Evolutionary conservation across 2,329 filamentous ascomycete species (phyloP).

Genomic region (Dothistroma pini): DNA sequence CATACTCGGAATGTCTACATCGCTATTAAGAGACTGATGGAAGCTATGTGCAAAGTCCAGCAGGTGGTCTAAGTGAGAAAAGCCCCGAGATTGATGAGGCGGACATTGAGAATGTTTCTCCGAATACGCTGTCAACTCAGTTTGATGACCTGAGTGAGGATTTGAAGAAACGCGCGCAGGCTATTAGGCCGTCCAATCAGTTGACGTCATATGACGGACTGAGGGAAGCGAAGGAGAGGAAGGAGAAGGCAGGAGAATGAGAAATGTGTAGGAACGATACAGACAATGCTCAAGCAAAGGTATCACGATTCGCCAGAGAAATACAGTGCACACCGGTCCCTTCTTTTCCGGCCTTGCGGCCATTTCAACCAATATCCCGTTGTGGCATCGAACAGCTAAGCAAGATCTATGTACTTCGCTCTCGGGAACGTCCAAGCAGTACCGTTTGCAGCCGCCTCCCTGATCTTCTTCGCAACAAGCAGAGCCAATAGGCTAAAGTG

Average conservation of each 20-base stretch:
- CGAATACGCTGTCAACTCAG: neutral
- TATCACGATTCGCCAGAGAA: neutral
- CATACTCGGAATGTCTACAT: neutral
- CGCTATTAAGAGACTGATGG: neutral
- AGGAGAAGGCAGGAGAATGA: neutral
- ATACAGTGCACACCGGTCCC: neutral
- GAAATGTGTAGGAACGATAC: neutral
- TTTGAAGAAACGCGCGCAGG: neutral
- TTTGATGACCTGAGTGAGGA: neutral
- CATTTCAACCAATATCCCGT: neutral
- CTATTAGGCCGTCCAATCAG: neutral
- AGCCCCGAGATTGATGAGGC: neutral
- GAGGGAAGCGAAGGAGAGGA: neutral
- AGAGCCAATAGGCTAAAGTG: slow-evolving; percentile 12
- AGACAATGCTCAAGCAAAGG: neutral
- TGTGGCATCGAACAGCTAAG: neutral
- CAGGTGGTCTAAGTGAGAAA: neutral
- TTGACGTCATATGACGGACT: neutral
- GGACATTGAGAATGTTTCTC: neutral
- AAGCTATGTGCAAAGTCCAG: neutral
- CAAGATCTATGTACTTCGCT: neutral
- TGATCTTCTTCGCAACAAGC: neutral
- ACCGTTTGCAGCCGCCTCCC: neutral
- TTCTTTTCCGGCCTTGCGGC: neutral
- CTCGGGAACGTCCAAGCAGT: neutral